A percentile compares a stretch with the other conserved stretches of the same genome.
Conservation (phyloP, 176 grass and related monocot genomes). For the Saccharum officinarum region DNA sequence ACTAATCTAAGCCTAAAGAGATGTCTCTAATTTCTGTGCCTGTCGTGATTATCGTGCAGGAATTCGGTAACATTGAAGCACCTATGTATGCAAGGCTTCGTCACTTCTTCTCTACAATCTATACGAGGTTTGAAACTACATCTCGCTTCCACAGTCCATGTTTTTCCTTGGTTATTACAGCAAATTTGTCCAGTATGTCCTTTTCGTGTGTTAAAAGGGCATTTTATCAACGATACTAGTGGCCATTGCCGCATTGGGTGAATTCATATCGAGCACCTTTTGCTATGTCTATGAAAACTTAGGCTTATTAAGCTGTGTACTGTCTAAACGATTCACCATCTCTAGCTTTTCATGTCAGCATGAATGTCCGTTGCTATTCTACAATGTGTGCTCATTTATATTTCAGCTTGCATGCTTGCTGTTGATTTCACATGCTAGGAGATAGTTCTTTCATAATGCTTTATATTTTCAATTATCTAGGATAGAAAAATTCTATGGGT, state of each 20-base stretch:
- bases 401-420: background rate
- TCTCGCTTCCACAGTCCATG: background rate
- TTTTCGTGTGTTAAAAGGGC: background rate
- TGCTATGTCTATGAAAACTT: constrained; percentile 10
- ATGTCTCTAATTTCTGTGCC: constrained; percentile 9
- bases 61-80: constrained; percentile 97
- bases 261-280: background rate
- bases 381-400: background rate
- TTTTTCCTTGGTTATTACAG: background rate
- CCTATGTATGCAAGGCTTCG: constrained; percentile 89
- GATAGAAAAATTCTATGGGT: background rate
- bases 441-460: background rate
- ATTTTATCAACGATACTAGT: background rate
- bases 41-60: constrained; percentile 46
- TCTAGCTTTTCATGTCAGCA: background rate
- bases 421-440: background rate
- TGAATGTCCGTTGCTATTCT: background rate
- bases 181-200: background rate
- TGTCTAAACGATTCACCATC: background rate
- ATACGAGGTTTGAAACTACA: constrained; percentile 51
- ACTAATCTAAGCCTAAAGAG: background rate
- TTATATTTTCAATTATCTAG: background rate
- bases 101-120: constrained; percentile 90
- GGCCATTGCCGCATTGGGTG: background rate
- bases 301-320: background rate